These are phyloP conservation scores for Xanthoconium separans DNA, from an alignment of 1,284 basidiomycete genomes.

Conservation along the genomic window DNA sequence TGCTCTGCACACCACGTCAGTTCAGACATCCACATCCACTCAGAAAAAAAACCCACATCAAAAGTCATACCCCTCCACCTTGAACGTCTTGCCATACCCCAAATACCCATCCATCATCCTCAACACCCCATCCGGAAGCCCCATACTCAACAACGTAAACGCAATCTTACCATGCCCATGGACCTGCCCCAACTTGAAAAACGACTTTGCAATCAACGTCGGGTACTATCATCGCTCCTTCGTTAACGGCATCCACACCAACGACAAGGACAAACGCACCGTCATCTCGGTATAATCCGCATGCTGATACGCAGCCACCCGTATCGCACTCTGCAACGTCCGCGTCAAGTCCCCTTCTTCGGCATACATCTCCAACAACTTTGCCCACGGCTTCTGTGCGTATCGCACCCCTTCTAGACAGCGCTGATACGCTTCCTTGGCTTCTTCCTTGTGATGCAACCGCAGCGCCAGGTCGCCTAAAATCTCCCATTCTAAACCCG, in stretches of 20 bases:
- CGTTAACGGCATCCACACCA: too few species aligned
- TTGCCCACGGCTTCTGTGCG: slow-evolving; percentile 88
- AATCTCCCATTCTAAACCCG: slow-evolving; percentile 99
- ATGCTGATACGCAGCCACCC: slow-evolving; percentile 91
- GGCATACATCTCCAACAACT: slow-evolving; percentile 92
- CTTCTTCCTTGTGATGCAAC: slow-evolving; percentile 95
- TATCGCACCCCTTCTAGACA: slow-evolving; percentile 88
- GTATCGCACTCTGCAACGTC: slow-evolving; percentile 87
- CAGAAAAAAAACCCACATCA: too few species aligned
- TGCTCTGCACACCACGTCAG: too few species aligned
- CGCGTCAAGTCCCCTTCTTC: slow-evolving; percentile 92
- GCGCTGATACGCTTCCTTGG: slow-evolving; percentile 96
- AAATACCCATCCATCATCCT: slow-evolving; percentile 87
- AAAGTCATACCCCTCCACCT: slow-evolving; percentile 64
- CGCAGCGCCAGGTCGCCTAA: slow-evolving; percentile 91
- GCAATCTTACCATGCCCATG: slow-evolving; percentile 95
- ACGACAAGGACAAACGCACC: slow-evolving; percentile 35
- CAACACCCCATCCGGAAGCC: slow-evolving; percentile 78
- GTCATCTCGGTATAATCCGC: slow-evolving; percentile 84
- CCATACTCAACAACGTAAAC: slow-evolving; percentile 93
- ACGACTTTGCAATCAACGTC: slow-evolving; percentile 82
- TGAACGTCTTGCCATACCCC: slow-evolving; percentile 78
- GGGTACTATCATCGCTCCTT: slow-evolving; percentile 64
- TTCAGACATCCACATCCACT: too few species aligned
- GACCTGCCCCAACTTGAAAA: slow-evolving; percentile 91